These are phyloP conservation scores for Mollisiaceae sp. DNA, from an alignment of 2,329 filamentous ascomycete genomes.

Conservation along the genomic window DNA sequence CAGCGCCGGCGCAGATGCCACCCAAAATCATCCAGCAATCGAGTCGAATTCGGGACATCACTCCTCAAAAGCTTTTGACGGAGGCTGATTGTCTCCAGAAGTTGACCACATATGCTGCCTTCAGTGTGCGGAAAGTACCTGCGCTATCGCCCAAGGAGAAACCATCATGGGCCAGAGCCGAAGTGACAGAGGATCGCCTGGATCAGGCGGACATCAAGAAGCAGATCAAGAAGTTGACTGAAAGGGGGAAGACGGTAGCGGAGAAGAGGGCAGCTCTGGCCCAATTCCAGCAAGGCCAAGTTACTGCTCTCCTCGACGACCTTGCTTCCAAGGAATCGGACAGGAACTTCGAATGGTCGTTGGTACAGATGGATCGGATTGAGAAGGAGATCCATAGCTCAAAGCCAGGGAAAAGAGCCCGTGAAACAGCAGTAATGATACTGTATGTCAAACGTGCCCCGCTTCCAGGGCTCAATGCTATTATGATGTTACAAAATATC, in stretches of 20 bases:
- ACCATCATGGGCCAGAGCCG: constrained; percentile 38
- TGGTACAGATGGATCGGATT: constrained; percentile 38
- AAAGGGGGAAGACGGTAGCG: constrained; percentile 32
- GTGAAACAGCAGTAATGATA: constrained; percentile 38
- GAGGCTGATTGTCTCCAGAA: constrained; percentile 36
- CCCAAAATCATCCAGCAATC: constrained; percentile 26
- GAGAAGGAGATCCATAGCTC: constrained; percentile 18
- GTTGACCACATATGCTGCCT: constrained; percentile 36
- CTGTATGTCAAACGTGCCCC: constrained; percentile 38
- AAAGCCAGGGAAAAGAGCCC: constrained; percentile 25
- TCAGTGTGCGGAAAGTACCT: constrained; percentile 35
- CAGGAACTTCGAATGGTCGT: constrained; percentile 38
- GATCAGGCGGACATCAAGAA: constrained; percentile 38
- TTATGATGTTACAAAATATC: constrained; percentile 29
- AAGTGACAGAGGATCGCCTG: constrained; percentile 35
- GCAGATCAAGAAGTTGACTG: constrained; percentile 37
- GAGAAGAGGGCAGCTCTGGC: constrained; percentile 39
- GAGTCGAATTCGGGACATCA: constrained; percentile 34
- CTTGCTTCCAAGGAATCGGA: constrained; percentile 34
- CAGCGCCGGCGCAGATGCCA: constrained; percentile 3
- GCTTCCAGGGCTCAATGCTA: constrained; percentile 25
- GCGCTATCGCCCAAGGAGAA: constrained; percentile 32
- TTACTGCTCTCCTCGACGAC: constrained; percentile 38
- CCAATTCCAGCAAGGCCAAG: constrained; percentile 38
- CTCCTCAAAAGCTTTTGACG: constrained; percentile 27